Base-by-base conservation (phyloP, 257 asterid species). In the Marsdenia floribunda region DNA sequence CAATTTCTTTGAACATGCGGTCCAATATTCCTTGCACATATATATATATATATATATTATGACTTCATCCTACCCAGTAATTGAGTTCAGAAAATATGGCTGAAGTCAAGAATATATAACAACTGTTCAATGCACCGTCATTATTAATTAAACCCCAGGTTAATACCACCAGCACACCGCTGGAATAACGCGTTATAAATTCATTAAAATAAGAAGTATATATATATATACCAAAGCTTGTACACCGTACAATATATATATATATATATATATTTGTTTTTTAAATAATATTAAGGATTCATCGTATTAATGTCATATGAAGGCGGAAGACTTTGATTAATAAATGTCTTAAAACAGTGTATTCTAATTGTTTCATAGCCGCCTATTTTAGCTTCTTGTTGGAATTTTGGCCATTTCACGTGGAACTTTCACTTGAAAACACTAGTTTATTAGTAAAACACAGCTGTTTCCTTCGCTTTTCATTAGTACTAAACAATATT, bases 331-430 rank as follows among this genome's bases (percentile, higher is more conserved):
- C 75, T 15, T 33, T 71, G 16, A 37, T 74, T 74, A 47, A 18
- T 61, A 16, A 63, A 46, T 60, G 61, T 37, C 21, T 37, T 49
- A 49, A 49, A 49, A 11, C 3, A 21, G 21, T 14, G n/a, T 55
- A 6, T 38, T 22, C 47, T 73, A 12, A 21, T 33, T 60, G 68
- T 58, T 35, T 66, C 14, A 3, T 46, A 49, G 37, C 58, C 40
- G 40, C 65, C 69, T 63, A 19, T 22, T 24, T 33, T n/a, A 24
- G 58, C 63, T 38, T 55, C 53, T 73, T 33, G 42, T 33, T 4
- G 57, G 54, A 24, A 37, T 67, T 46, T 63, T 47, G 64, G 40
- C 76, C 26, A 47, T 59, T 77, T 73, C 70, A 68, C 70, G 73
- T 15, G 73, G 58, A 80, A 50, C 33, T 64, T 61, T 4, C 66